Conservation (phyloP, 768 basidiomycete genomes). For the Ephemerocybe angulata region DNA sequence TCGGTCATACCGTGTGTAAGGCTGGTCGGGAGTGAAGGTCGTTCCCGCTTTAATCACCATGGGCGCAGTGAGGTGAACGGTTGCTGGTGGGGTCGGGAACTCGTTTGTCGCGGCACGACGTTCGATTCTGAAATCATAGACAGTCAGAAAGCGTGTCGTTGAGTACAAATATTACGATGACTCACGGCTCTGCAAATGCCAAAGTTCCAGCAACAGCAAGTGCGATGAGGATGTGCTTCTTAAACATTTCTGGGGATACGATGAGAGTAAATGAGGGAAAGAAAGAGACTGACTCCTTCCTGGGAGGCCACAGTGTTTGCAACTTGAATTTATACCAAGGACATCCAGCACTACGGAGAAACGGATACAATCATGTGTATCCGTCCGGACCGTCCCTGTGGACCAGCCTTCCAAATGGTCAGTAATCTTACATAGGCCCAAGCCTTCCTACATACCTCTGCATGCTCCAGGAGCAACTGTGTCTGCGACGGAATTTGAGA, state of each 20-base stretch:
- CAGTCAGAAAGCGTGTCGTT: not conserved
- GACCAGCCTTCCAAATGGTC: too few species aligned
- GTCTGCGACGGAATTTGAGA: too few species aligned
- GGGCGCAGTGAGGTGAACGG: constrained; percentile 31
- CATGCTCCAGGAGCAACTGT: too few species aligned
- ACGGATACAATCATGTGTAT: too few species aligned
- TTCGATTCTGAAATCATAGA: constrained; percentile 17
- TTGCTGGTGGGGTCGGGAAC: constrained; percentile 33
- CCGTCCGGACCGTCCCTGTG: too few species aligned
- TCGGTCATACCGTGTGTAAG: constrained; percentile 36
- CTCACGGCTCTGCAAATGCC: constrained; percentile 19
- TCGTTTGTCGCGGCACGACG: constrained; percentile 33
- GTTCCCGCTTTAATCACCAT: constrained; percentile 30
- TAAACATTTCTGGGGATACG: not conserved
- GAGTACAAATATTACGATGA: too few species aligned
- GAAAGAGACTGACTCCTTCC: not conserved
- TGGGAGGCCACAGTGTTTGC: too few species aligned
- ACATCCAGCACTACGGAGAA: too few species aligned
- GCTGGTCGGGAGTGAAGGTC: constrained; percentile 33
- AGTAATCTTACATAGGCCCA: too few species aligned
- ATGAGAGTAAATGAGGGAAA: not conserved
- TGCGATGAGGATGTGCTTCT: constrained; percentile 6
- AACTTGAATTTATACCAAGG: too few species aligned
- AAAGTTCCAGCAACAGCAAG: constrained; percentile 11
- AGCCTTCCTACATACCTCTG: too few species aligned